Percentiles rank a stretch among this genome's conserved stretches.
These are phyloP conservation scores for Phylloporus rhodoxanthus DNA, from an alignment of 768 basidiomycete genomes.

Conservation along the genomic window DNA sequence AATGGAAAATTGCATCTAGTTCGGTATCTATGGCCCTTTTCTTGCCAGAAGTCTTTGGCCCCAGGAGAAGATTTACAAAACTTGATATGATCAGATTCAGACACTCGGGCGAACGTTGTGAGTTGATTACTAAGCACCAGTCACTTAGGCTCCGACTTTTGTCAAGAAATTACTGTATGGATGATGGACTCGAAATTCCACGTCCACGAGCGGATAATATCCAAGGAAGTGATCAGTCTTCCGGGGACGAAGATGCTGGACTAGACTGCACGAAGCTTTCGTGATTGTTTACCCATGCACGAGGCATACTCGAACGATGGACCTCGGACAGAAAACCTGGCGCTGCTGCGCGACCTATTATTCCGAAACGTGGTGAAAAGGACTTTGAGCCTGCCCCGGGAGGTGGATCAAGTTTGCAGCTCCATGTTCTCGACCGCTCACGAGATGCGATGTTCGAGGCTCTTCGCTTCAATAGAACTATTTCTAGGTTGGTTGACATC, in stretches of 20 bases:
- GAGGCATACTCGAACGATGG: constrained; percentile 4
- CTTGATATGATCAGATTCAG: constrained; percentile 33
- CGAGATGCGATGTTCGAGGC: constrained; percentile 85
- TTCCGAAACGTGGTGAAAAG: constrained; percentile 96
- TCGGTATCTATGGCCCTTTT: constrained; percentile 48
- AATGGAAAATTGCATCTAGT: constrained; percentile 57
- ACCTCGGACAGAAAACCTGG: constrained; percentile 17
- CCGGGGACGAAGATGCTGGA: constrained; percentile 66
- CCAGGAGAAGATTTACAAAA: constrained; percentile 49
- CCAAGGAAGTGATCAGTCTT: constrained; percentile 41
- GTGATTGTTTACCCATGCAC: constrained; percentile 32
- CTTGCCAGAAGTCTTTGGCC: constrained; percentile 28
- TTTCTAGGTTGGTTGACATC: constrained; percentile 54
- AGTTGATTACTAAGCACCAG: constrained; percentile 15
- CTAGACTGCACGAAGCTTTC: constrained; percentile 80
- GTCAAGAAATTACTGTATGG: constrained; percentile 47
- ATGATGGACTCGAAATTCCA: constrained; percentile 52
- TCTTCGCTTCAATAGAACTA: constrained; percentile 64
- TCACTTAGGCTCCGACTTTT: no score
- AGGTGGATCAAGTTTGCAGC: constrained; percentile 68
- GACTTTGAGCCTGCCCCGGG: constrained; percentile 81
- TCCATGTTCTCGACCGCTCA: constrained; percentile 73
- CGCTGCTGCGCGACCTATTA: constrained; percentile 51
- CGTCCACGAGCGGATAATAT: constrained; percentile 11
- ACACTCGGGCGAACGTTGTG: neutral